These are phyloP conservation scores for Picochlorum sp. DNA, from an alignment of 139 green algal species.

Conservation along the genomic window DNA sequence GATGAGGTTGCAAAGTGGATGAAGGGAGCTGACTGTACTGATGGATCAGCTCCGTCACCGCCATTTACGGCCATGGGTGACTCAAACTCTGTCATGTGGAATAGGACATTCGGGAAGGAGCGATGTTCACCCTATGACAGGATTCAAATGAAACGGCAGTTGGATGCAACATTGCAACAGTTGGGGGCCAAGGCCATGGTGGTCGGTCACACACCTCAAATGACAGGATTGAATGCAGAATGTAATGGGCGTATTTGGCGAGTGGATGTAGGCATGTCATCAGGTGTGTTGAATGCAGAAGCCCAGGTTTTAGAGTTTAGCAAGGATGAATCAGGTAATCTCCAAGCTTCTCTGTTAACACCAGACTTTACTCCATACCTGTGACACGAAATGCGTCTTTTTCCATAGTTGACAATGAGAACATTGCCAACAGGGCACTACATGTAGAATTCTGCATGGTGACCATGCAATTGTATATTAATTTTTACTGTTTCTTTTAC, in stretches of 20 bases:
- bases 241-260: conserved; percentile 76
- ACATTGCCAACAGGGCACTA: too few relatives aligned
- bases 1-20: conserved; percentile 82
- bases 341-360: conserved; percentile 6
- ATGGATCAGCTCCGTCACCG: conserved; percentile 44
- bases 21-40: conserved; percentile 42
- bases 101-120: conserved; percentile 57
- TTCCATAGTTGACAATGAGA: too few relatives aligned
- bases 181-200: conserved; percentile 65
- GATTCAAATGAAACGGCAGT: conserved; percentile 46
- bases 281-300: conserved; percentile 67
- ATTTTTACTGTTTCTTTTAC: too few relatives aligned
- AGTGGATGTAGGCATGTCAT: conserved; percentile 86
- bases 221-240: conserved; percentile 73
- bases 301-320: conserved; percentile 41
- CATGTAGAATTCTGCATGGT: too few relatives aligned
- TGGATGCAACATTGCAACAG: conserved; percentile 48
- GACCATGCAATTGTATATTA: too few relatives aligned
- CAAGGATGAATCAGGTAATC: conserved; percentile 14
- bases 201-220: conserved; percentile 84
- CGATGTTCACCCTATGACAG: conserved; percentile 39
- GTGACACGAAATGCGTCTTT: conserved; percentile 5
- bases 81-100: conserved; percentile 79
- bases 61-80: conserved; percentile 86
- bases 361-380: conserved; percentile 12